Evolutionary conservation across 805 yeast species (phyloP).

Genomic region (Ogataea degrootiae): DNA sequence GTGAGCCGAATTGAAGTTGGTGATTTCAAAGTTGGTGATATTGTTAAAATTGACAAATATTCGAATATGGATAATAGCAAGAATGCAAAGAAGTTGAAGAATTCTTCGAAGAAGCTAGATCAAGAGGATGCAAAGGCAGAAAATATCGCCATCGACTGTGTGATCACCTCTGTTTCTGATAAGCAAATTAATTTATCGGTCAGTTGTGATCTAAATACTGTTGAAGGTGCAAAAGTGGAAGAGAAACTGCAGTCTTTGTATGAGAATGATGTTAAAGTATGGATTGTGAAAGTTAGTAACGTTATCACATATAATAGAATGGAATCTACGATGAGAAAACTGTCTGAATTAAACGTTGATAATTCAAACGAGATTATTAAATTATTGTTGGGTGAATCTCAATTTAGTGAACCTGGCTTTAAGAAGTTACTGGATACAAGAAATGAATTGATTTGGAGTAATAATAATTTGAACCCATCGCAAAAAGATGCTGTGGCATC

Average conservation of each 20-base stretch:
- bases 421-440: conserved; percentile 1
- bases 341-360: conserved; percentile 41
- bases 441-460: conserved; percentile 31
- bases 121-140: conserved; percentile 19
- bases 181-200: conserved; percentile 53
- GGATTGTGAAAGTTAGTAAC: conserved; percentile 66
- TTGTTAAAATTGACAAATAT: conserved; percentile 56
- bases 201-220: conserved; percentile 39
- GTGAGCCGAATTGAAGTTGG: conserved; percentile 35
- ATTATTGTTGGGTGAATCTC: conserved; percentile 41
- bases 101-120: conserved; percentile 27
- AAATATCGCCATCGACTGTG: conserved; percentile 48
- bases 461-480: conserved; percentile 53
- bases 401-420: conserved; percentile 29
- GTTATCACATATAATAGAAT: conserved; percentile 72
- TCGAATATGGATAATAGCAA: conserved; percentile 20
- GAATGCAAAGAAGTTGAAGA: conserved; percentile 20
- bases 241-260: conserved; percentile 45
- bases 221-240: conserved; percentile 34
- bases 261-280: conserved; percentile 44
- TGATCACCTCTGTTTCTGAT: conserved; percentile 49
- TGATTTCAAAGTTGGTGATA: conserved; percentile 68
- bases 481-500: conserved; percentile 71
- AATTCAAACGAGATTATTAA: conserved; percentile 37
- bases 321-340: conserved; percentile 69